Base-by-base conservation (phyloP, 345 rosid species). In the Gossypium bickii region DNA sequence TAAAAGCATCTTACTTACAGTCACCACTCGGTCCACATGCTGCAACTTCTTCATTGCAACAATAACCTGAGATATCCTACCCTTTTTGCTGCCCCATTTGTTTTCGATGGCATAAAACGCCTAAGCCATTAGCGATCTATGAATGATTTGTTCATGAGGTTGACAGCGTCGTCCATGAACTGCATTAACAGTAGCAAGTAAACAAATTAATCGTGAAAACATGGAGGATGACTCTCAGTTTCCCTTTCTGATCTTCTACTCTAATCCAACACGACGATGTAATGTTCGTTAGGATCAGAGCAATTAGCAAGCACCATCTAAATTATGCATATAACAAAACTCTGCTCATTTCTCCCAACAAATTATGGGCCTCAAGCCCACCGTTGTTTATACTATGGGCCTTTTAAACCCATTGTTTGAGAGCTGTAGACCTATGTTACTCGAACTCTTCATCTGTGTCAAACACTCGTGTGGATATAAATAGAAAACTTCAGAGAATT, bases 121-220 rank as follows among this genome's bases (percentile, higher is more conserved):
- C 27, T 41, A 25, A 43, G 9, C 78, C 47, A 56, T 85, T 83
- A 84, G 62, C 94, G 93, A 81, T 92, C 97, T 11, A 87, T 82
- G 79, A 93, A 93, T 2, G 97, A 92, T 83, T 92, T 90, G 83
- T 93, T 85, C 97, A 93, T 93, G 83, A 93, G 87, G 82, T 83
- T 79, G 25, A 90, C 92, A 9, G 96, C 98, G n/a, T 89, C 84
- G 52, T 93, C 98, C 98, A 93, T 87, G 81, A 92, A 92, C 97
- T 93, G 92, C 89, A 90, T 16, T 65, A 25, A 60, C 60, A 80
- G 64, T 43, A 78, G 74, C 72, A 76, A 73, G 29, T 3, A 55
- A 55, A 65, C 63, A 60, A 5, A 72, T 65, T 13, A 77, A 20
- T 45, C 45, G 72, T 51, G 22, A 76, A 27, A 11, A 34, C 41